Base-by-base conservation (phyloP, 257 asterid genomes). In the Osmanthus fragrans region DNA sequence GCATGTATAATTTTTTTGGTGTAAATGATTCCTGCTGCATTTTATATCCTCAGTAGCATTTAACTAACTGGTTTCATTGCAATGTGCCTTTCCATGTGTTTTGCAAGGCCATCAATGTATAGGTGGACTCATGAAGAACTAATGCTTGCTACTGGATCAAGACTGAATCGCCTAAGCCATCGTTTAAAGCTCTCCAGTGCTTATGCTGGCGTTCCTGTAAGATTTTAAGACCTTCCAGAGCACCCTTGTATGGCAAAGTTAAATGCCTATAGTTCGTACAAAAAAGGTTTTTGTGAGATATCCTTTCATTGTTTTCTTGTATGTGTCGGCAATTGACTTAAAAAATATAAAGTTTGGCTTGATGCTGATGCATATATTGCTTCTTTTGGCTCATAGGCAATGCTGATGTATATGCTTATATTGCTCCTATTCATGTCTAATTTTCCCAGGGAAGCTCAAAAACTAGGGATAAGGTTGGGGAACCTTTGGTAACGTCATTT, bases 141-240 rank as follows among this genome's bases (percentile, higher is more conserved):
- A 72, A 73, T 82, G 88, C 94, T 94, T 78, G 98, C 97, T 51
- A 87, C 96, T 72, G 98, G 98, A 68, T 89, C 93, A 65, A 84
- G 75, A 80, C 78, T 36, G 47, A 79, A 75, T 82, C 58, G 42
- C 72, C 82, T 91, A 80, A 88, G 79, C 78, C 97, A 92, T 78
- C 86, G 82, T 36, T 82, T 94, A 76, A 84, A 85, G 73, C 84
- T 94, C 77, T 75, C 72, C 66, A 92, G 98, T 89, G 93, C 93
- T 67, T 92, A 90, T 80, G 87, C 87, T 27, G 93, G 87, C 72
- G 83, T 91, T 84, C 90, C 91, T 69, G 98, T 94, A 84, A 81
- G 90, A 81, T 81, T 56, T 60, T 40, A 34, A 19, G 25, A 76
- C 74, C 81, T 72, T 58, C 42, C 69, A 64, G 19, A 39, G 73